Conservation (phyloP, 805 yeast genomes). For the Ogataea kodamae region DNA sequence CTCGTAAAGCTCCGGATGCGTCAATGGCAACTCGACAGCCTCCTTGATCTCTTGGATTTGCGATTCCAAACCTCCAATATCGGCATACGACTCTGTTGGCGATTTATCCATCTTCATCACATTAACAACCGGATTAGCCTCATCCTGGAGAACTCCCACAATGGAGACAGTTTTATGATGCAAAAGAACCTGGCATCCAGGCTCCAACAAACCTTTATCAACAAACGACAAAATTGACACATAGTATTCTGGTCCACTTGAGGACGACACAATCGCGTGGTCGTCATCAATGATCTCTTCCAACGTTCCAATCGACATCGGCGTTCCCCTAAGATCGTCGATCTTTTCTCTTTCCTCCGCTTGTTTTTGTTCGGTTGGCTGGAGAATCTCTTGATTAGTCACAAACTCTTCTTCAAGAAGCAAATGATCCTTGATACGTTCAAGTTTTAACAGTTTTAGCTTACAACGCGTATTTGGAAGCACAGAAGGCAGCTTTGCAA, state of each 20-base stretch:
- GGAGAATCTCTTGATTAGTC: conserved; percentile 87
- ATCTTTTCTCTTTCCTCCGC: conserved; percentile 94
- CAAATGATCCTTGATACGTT: conserved; percentile 93
- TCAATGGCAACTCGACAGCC: conserved; percentile 94
- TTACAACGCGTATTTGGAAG: conserved; percentile 93
- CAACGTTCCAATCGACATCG: conserved; percentile 92
- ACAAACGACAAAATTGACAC: conserved; percentile 95
- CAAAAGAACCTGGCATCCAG: conserved; percentile 91
- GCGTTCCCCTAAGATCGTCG: conserved; percentile 93
- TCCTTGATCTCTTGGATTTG: conserved; percentile 97
- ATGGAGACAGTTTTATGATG: conserved; percentile 95
- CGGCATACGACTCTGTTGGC: conserved; percentile 94
- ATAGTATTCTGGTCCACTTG: conserved; percentile 96
- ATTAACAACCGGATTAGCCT: conserved; percentile 95
- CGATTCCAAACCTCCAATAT: conserved; percentile 92
- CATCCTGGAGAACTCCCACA: conserved; percentile 98
- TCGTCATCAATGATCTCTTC: conserved; percentile 98
- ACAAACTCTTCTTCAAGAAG: conserved; percentile 94
- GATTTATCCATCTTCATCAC: conserved; percentile 98
- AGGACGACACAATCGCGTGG: conserved; percentile 94
- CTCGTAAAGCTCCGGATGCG: conserved; percentile 92
- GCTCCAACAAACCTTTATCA: conserved; percentile 92
- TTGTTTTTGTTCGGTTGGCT: conserved; percentile 94
- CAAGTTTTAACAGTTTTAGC: conserved; percentile 84
- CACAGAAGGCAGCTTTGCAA: conserved; percentile 67